Percentiles rank a stretch among this genome's conserved stretches.
Conservation (phyloP, 768 basidiomycete species). For the Podaxis sp. region DNA sequence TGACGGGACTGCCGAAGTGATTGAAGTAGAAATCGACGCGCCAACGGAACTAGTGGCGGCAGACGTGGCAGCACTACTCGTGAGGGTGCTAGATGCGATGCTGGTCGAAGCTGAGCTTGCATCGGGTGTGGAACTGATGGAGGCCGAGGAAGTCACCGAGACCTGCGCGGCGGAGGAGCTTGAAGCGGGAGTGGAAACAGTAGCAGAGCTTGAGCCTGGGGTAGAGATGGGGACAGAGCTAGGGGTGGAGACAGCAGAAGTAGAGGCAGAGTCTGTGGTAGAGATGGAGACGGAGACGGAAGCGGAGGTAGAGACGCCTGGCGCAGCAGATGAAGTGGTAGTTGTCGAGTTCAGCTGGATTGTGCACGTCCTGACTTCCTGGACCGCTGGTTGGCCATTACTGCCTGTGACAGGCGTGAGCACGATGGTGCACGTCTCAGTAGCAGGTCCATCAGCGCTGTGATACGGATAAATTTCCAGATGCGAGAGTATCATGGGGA, state of each 20-base stretch:
- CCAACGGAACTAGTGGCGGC: constrained; percentile 10
- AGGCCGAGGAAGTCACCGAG: constrained; percentile 2
- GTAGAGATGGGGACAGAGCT: constrained; percentile 12
- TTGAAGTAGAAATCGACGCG: background rate
- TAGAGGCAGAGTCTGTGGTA: constrained; percentile 10
- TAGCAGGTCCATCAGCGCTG: constrained; percentile 50
- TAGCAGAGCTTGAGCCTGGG: background rate
- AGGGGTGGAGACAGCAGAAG: constrained; percentile 16
- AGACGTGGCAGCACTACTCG: constrained; percentile 12
- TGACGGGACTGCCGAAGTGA: constrained; percentile 1
- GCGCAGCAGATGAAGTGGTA: constrained; percentile 11
- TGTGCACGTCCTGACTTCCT: constrained; percentile 54
- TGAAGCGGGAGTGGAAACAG: constrained; percentile 11
- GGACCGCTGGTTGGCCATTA: constrained; percentile 47
- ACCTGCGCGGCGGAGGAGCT: background rate
- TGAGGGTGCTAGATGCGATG: constrained; percentile 12
- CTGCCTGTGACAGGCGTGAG: constrained; percentile 52
- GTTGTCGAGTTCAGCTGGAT: constrained; percentile 27
- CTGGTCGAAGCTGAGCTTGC: constrained; percentile 9
- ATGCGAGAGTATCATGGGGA: background rate
- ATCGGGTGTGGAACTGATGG: too few relatives aligned
- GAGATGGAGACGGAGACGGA: constrained; percentile 13
- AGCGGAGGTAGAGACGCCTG: constrained; percentile 15
- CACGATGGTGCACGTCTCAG: constrained; percentile 57
- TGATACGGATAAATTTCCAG: constrained; percentile 16